Evolutionary conservation across 2,329 filamentous ascomycete genomes (phyloP).

Genomic region (Apiospora kogelbergensis): DNA sequence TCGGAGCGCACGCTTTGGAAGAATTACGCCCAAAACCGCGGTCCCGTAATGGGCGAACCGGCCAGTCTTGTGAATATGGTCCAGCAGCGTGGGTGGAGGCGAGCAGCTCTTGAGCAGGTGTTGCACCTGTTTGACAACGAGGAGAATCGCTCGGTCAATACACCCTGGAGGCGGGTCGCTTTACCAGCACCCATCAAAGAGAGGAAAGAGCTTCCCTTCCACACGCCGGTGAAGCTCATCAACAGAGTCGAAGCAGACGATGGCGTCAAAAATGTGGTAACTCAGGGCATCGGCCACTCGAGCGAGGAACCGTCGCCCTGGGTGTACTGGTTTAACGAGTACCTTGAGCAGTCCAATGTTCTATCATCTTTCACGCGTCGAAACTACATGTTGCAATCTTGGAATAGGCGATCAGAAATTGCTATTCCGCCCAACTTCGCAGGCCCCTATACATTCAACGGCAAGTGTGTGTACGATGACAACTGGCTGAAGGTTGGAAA

Average conservation of each 20-base stretch:
- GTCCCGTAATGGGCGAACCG: background rate
- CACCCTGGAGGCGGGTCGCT: slow-evolving; percentile 36
- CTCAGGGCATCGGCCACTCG: background rate
- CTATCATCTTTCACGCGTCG: slow-evolving; percentile 25
- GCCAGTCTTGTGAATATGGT: background rate
- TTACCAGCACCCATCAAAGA: slow-evolving; percentile 31
- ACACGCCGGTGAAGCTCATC: slow-evolving; percentile 19
- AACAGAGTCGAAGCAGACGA: background rate
- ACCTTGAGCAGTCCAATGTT: slow-evolving; percentile 22
- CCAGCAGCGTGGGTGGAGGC: slow-evolving; percentile 15
- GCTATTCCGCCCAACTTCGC: slow-evolving; percentile 29
- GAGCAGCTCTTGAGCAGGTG: slow-evolving; percentile 45
- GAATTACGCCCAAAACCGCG: background rate
- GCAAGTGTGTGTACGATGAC: slow-evolving; percentile 27
- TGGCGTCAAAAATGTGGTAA: background rate
- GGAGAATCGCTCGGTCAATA: slow-evolving; percentile 38
- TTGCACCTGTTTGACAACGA: slow-evolving; percentile 37
- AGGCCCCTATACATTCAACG: slow-evolving; percentile 29
- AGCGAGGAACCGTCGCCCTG: slow-evolving; percentile 31
- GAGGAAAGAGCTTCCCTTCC: slow-evolving; percentile 24
- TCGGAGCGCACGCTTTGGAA: background rate
- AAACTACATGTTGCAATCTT: slow-evolving; percentile 20
- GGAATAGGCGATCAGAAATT: slow-evolving; percentile 21
- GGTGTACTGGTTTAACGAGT: slow-evolving; percentile 28
- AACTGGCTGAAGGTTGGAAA: slow-evolving; percentile 29